Percentiles rank a stretch among this genome's conserved stretches.
Conservation (phyloP, 2,329 filamentous ascomycete genomes). For the Colletotrichum chlorophyti region DNA sequence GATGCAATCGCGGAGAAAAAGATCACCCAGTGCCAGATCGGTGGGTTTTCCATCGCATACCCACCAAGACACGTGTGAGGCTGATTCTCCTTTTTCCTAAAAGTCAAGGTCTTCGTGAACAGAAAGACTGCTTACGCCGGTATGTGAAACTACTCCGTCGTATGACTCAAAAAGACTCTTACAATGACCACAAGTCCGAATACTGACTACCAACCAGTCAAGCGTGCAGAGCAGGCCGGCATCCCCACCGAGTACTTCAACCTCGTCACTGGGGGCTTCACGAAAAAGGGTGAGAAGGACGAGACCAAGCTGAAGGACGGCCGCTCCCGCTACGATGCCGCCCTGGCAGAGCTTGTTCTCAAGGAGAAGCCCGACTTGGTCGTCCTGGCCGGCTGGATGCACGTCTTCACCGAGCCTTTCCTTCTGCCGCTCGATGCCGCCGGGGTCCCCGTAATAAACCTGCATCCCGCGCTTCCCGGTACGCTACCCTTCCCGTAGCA, state of each 20-base stretch:
- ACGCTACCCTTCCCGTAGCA: slow-evolving; percentile 35
- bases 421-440: slow-evolving; percentile 69
- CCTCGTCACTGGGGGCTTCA: slow-evolving; percentile 74
- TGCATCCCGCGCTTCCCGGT: slow-evolving; percentile 77
- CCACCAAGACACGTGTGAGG: too few species aligned
- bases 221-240: slow-evolving; percentile 52
- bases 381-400: slow-evolving; percentile 88
- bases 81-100: too few species aligned
- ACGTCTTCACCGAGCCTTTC: slow-evolving; percentile 76
- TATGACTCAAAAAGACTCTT: too few species aligned
- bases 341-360: slow-evolving; percentile 73
- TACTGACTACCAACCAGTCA: slow-evolving; percentile 6
- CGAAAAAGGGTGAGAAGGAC: slow-evolving; percentile 65
- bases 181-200: too few species aligned
- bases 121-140: slow-evolving; percentile 54
- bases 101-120: slow-evolving; percentile 56
- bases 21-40: slow-evolving; percentile 51
- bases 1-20: slow-evolving; percentile 49
- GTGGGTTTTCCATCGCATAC: too few species aligned
- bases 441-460: slow-evolving; percentile 76
- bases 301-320: slow-evolving; percentile 59
- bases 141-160: slow-evolving; percentile 30
- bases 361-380: slow-evolving; percentile 73
- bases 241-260: slow-evolving; percentile 86
- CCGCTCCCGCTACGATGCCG: slow-evolving; percentile 75